Evolutionary conservation across 1,139 yeast species (phyloP).

Genomic region (Protomyces gravidus): DNA sequence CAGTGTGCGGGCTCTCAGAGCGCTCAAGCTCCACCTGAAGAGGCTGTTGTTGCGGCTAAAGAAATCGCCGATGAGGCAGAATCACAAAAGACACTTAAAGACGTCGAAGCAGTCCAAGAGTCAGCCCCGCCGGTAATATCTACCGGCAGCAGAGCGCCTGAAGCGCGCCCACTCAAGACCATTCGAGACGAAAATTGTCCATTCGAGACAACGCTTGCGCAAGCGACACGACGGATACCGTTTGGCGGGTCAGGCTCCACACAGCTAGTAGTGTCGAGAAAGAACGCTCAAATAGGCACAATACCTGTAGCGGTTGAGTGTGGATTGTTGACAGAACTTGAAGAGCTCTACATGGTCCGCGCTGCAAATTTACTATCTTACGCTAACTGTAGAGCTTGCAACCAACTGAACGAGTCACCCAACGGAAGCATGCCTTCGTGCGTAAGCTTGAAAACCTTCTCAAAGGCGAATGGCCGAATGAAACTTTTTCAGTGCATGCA

Average conservation of each 20-base stretch:
- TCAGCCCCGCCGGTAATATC: too few species aligned
- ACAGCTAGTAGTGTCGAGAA: too few species aligned
- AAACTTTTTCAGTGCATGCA: constrained; percentile 33
- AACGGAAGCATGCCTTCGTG: constrained; percentile 14
- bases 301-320: neutral
- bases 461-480: constrained; percentile 34
- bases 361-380: neutral
- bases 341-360: constrained; percentile 6
- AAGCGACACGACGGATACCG: constrained; percentile 1
- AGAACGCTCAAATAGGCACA: too few species aligned
- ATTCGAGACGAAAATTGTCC: constrained; percentile 10
- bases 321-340: neutral
- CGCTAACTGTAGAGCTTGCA: constrained; percentile 4
- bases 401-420: neutral
- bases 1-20: too few species aligned
- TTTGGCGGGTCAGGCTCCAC: neutral
- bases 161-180: neutral
- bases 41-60: too few species aligned
- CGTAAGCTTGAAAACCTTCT: constrained; percentile 31
- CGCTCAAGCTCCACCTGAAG: too few species aligned
- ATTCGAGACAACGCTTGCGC: constrained; percentile 5
- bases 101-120: too few species aligned
- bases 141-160: neutral
- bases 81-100: too few species aligned
- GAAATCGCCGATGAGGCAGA: too few species aligned